phyloP scores from a whole-genome alignment of 1,139 yeast genomes.

The Blastobotrys petasosporus region DNA sequence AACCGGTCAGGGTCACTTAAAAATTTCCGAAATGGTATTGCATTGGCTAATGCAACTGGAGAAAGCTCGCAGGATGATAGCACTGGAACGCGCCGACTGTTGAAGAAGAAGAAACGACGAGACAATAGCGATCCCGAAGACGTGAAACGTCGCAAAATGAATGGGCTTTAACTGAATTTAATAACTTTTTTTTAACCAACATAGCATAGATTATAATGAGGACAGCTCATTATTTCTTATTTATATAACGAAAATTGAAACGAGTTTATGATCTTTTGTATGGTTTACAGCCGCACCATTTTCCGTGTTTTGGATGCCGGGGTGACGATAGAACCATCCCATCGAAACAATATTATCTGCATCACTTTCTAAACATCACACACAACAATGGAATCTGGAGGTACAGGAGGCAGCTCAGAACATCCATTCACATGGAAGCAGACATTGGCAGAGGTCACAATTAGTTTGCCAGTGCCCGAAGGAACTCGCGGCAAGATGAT shows the following conservation, averaged over 20 bases:
- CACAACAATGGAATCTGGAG: slow-evolving; percentile 4
- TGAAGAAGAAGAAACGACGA: slow-evolving; percentile 8
- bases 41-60: slow-evolving; percentile 1
- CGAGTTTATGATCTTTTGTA: no score
- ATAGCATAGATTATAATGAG: no score
- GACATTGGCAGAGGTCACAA: slow-evolving; percentile 39
- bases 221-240: no score
- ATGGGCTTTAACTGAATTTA: no score
- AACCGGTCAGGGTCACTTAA: neutral
- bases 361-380: neutral
- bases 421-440: slow-evolving; percentile 37
- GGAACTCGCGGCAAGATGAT: slow-evolving; percentile 37
- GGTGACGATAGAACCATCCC: no score
- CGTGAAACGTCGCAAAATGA: slow-evolving; percentile 4
- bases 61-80: slow-evolving; percentile 9
- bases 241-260: no score
- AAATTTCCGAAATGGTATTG: slow-evolving; percentile 7
- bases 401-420: slow-evolving; percentile 7
- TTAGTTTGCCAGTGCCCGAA: slow-evolving; percentile 31
- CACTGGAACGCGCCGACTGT: neutral
- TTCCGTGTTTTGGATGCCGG: no score
- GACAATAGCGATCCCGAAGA: slow-evolving; percentile 1
- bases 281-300: no score
- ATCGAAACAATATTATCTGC: no score
- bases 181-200: no score